Conservation (phyloP, 768 basidiomycete genomes). For the Pleurotus citrinopileatus region DNA sequence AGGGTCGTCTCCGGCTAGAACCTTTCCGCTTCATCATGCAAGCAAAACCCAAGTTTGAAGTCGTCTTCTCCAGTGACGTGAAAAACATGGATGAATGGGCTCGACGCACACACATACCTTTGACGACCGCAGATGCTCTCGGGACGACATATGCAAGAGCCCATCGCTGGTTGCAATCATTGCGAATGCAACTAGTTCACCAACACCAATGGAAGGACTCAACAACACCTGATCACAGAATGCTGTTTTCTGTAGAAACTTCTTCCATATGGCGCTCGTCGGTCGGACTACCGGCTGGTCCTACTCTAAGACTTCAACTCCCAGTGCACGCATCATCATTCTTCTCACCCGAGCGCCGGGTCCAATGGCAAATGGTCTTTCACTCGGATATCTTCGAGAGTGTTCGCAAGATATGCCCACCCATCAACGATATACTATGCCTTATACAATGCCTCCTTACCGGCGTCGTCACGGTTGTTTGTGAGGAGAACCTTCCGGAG, state of each 20-base stretch:
- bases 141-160: conserved; percentile 79
- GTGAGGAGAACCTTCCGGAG: conserved; percentile 72
- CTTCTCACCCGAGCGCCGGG: conserved; percentile 79
- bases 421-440: conserved; percentile 67
- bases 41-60: conserved; percentile 43
- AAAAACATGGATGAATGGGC: conserved; percentile 85
- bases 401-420: conserved; percentile 62
- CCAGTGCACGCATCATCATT: conserved; percentile 81
- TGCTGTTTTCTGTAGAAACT: conserved; percentile 79
- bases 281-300: conserved; percentile 73
- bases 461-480: conserved; percentile 66
- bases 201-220: conserved; percentile 71
- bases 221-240: conserved; percentile 56
- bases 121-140: conserved; percentile 80
- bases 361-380: conserved; percentile 92
- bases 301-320: conserved; percentile 67
- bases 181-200: conserved; percentile 62
- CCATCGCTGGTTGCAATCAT: conserved; percentile 68
- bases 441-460: conserved; percentile 73
- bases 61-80: conserved; percentile 79
- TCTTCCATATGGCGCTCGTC: conserved; percentile 77
- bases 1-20: background rate
- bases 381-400: conserved; percentile 75
- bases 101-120: conserved; percentile 70
- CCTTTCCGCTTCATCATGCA: conserved; percentile 23